These are phyloP conservation scores for Leccinum rimulosum DNA, from an alignment of 768 basidiomycete species.

Conservation along the genomic window DNA sequence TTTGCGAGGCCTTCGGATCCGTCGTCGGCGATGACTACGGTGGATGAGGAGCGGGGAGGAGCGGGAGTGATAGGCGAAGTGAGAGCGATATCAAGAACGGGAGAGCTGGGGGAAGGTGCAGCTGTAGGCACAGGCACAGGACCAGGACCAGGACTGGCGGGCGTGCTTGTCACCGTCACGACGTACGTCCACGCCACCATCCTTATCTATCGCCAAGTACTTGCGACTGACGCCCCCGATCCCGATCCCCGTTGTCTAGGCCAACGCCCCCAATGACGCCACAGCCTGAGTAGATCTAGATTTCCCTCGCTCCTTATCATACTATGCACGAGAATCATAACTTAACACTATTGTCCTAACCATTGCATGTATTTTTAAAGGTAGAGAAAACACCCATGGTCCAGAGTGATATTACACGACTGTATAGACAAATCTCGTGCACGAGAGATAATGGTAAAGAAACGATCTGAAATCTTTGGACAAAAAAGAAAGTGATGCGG, in stretches of 20 bases:
- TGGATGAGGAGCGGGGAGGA: neutral
- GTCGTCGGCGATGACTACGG: neutral
- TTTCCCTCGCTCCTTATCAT: neutral
- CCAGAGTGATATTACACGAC: slow-evolving; percentile 25
- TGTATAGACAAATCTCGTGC: slow-evolving; percentile 20
- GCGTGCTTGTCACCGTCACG: neutral
- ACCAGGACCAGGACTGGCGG: neutral
- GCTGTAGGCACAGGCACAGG: neutral
- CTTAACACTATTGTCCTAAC: neutral
- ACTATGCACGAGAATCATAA: neutral
- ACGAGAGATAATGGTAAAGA: neutral
- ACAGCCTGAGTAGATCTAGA: neutral
- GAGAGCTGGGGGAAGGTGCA: too few relatives aligned
- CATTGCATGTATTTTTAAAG: slow-evolving; percentile 6
- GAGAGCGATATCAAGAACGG: neutral
- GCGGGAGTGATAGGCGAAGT: neutral
- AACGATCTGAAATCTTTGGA: neutral
- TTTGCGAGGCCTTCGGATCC: slow-evolving; percentile 22
- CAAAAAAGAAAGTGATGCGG: neutral
- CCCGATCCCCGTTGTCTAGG: too few relatives aligned
- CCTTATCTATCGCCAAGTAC: neutral
- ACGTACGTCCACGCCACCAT: neutral
- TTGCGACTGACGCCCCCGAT: neutral
- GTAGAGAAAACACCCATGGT: slow-evolving; percentile 3
- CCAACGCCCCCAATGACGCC: neutral